A percentile compares a stretch with the other conserved stretches of the same genome.
phyloP scores from a whole-genome alignment of 345 rosid genomes.

The Aegle marmelos region DNA sequence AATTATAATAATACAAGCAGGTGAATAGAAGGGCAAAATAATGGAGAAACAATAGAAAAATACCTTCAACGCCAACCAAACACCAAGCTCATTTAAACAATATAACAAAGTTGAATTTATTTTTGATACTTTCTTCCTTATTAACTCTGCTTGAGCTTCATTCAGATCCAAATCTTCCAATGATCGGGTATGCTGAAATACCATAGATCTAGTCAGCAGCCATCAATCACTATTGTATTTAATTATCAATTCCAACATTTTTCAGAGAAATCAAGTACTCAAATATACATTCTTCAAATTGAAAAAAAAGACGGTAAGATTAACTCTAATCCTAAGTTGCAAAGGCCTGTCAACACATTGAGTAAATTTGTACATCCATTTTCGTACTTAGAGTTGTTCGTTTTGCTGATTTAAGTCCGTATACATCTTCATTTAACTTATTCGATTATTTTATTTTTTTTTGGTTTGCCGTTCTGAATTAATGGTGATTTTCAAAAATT shows the following conservation, averaged over 20 bases:
- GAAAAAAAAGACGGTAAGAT: background rate
- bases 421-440: background rate
- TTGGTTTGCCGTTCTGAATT: background rate
- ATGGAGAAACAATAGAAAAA: background rate
- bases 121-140: slow-evolving; percentile 39
- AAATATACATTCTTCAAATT: background rate
- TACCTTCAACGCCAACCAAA: slow-evolving; percentile 83
- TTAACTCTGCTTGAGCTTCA: slow-evolving; percentile 27
- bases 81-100: slow-evolving; percentile 74
- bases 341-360: background rate
- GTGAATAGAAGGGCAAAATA: background rate
- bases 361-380: background rate
- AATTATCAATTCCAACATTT: background rate
- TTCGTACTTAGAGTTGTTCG: background rate
- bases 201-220: slow-evolving; percentile 12
- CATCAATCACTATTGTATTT: background rate
- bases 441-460: background rate
- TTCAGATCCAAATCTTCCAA: slow-evolving; percentile 42
- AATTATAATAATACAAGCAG: background rate
- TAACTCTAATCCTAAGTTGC: background rate
- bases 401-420: background rate
- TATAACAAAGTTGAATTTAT: slow-evolving; percentile 38
- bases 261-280: background rate
- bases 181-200: slow-evolving; percentile 51
- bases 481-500: background rate